These are phyloP conservation scores for Lichtheimia ramosa DNA, from an alignment of 371 early-diverging fungal species.

Conservation along the genomic window DNA sequence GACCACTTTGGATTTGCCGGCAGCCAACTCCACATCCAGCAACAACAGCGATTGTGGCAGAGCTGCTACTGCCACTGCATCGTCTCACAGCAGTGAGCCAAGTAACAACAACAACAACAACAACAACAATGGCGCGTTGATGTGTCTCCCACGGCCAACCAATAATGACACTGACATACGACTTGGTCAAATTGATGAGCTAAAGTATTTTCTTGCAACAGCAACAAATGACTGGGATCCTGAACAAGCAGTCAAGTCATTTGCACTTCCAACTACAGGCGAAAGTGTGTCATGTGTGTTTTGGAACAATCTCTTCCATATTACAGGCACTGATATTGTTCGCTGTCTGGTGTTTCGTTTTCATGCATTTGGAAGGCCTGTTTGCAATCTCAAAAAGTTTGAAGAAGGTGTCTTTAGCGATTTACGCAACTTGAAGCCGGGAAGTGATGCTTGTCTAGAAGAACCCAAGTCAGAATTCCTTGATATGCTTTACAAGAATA, in stretches of 20 bases:
- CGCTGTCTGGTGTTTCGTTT: constrained; percentile 93
- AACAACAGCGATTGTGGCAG: neutral
- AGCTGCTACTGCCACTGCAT: neutral
- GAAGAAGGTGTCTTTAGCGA: constrained; percentile 99
- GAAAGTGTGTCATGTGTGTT: constrained; percentile 90
- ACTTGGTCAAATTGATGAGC: constrained; percentile 45
- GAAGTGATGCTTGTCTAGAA: constrained; percentile 95
- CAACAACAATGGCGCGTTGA: constrained; percentile 4
- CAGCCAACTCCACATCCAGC: neutral
- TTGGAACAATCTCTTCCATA: constrained; percentile 90
- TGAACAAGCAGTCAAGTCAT: constrained; percentile 56
- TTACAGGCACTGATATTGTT: constrained; percentile 99
- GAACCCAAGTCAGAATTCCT: constrained; percentile 97
- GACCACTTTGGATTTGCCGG: neutral
- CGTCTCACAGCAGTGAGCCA: neutral
- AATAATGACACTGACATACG: constrained; percentile 31
- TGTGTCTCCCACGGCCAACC: constrained; percentile 18
- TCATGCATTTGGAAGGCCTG: constrained; percentile 88
- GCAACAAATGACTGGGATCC: constrained; percentile 63
- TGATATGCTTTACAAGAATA: constrained; percentile 96
- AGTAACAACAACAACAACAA: neutral
- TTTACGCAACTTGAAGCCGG: constrained; percentile 97
- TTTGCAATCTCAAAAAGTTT: constrained; percentile 95
- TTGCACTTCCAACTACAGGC: constrained; percentile 72
- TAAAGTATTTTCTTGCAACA: constrained; percentile 59